These are phyloP conservation scores for Aspergillus novoparasiticus DNA, from an alignment of 2,329 filamentous ascomycete species.

Conservation along the genomic window DNA sequence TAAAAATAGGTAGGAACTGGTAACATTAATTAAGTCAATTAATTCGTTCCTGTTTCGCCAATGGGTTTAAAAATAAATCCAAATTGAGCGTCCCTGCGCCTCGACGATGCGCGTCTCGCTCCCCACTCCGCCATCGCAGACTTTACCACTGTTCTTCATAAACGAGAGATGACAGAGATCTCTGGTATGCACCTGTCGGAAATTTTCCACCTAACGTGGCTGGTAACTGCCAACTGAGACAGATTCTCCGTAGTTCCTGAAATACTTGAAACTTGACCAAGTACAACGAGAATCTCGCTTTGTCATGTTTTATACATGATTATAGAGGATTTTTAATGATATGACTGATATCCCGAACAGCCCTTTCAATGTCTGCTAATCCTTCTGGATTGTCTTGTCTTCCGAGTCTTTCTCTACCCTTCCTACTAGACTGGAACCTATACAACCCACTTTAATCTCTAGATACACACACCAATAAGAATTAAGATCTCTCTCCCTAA, in stretches of 20 bases:
- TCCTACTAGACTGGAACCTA: too few species aligned
- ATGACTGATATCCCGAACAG: neutral
- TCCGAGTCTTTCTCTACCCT: too few species aligned
- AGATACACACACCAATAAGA: neutral
- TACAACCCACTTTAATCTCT: neutral
- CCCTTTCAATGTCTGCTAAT: neutral
- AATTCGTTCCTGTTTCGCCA: neutral
- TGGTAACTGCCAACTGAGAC: neutral
- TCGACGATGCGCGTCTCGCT: conserved; percentile 2
- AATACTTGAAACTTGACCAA: conserved; percentile 1
- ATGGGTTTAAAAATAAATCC: neutral
- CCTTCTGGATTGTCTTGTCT: too few species aligned
- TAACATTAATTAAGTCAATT: neutral
- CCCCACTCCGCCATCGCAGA: neutral
- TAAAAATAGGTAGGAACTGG: neutral
- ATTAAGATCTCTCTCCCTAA: neutral
- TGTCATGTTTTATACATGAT: neutral
- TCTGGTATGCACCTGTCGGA: neutral
- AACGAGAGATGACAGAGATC: neutral
- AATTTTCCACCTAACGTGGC: neutral
- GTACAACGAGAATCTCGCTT: neutral
- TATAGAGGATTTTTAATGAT: neutral
- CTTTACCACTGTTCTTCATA: neutral
- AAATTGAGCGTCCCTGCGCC: conserved; percentile 2
- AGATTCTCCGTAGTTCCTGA: neutral